Percentiles rank a stretch among this genome's conserved stretches.
Evolutionary conservation across 2,329 filamentous ascomycete genomes (phyloP).

Genomic region (Colletotrichum tropicicola): DNA sequence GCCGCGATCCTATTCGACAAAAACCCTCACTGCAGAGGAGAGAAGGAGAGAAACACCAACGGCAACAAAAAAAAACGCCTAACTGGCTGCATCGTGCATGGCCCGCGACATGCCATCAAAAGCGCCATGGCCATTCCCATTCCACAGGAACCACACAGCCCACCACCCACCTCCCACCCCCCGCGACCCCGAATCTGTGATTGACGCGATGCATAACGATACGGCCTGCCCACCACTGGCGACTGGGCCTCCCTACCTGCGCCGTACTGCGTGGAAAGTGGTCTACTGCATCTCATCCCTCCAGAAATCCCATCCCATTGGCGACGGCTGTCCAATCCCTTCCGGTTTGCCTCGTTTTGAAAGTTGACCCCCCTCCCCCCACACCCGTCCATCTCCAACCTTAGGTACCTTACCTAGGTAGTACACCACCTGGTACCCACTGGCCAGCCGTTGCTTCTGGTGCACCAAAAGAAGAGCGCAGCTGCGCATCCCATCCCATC

Average conservation of each 20-base stretch:
- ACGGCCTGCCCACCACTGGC: not conserved
- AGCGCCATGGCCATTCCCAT: too few relatives aligned
- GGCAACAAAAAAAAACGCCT: conserved; percentile 6
- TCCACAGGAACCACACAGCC: not conserved
- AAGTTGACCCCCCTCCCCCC: too few relatives aligned
- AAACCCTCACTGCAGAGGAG: not conserved
- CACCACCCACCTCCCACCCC: not conserved
- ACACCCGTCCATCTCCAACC: too few relatives aligned
- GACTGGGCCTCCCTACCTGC: too few relatives aligned
- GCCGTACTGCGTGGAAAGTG: too few relatives aligned
- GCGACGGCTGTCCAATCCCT: not conserved
- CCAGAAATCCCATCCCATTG: not conserved
- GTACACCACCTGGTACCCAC: too few relatives aligned
- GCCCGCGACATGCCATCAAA: not conserved
- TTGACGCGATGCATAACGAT: conserved; percentile 2
- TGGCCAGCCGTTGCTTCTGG: too few relatives aligned
- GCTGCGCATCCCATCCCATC: too few relatives aligned
- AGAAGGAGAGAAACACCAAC: not conserved
- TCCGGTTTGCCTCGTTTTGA: conserved; percentile 4
- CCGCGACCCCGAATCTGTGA: not conserved
- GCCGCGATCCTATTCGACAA: not conserved
- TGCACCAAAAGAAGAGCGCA: too few relatives aligned
- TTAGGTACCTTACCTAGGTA: too few relatives aligned
- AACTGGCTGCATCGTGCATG: not conserved
- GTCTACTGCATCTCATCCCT: not conserved